phyloP scores from a whole-genome alignment of 2,329 filamentous ascomycete species.

The Berkeleyomyces rouxiae region DNA sequence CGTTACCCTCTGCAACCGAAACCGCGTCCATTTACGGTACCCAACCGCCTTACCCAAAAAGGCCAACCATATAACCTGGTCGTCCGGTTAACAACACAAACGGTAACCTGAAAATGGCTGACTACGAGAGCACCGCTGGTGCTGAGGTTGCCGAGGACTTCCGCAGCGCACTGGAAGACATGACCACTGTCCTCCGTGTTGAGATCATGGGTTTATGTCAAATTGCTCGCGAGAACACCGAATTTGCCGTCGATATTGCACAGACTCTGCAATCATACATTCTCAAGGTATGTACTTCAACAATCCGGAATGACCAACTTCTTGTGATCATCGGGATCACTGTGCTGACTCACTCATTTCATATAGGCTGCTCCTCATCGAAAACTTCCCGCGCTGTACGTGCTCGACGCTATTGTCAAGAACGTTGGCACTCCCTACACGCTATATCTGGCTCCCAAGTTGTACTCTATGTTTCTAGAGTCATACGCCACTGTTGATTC shows the following conservation, averaged over 20 bases:
- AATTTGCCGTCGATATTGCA: constrained; percentile 86
- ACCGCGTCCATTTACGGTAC: background rate
- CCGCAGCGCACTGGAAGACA: constrained; percentile 77
- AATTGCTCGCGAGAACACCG: constrained; percentile 93
- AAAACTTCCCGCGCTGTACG: constrained; percentile 90
- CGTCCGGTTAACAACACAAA: background rate
- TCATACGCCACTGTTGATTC: constrained; percentile 81
- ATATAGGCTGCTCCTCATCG: constrained; percentile 66
- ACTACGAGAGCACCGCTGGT: constrained; percentile 11
- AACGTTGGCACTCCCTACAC: constrained; percentile 98
- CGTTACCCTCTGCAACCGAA: background rate
- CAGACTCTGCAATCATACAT: constrained; percentile 85
- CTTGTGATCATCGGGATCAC: background rate
- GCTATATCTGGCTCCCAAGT: constrained; percentile 76
- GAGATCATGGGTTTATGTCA: constrained; percentile 96
- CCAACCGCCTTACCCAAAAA: background rate
- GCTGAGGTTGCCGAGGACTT: constrained; percentile 84
- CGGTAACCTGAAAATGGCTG: constrained; percentile 1
- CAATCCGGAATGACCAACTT: too few species aligned
- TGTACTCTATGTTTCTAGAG: constrained; percentile 93
- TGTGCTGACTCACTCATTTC: constrained; percentile 7
- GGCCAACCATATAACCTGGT: background rate
- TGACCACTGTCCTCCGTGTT: constrained; percentile 78
- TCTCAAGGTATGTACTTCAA: constrained; percentile 55
- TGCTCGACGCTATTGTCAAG: constrained; percentile 95